phyloP scores from a whole-genome alignment of 352 stramenopile genomes.

The Phytophthora aleatoria region DNA sequence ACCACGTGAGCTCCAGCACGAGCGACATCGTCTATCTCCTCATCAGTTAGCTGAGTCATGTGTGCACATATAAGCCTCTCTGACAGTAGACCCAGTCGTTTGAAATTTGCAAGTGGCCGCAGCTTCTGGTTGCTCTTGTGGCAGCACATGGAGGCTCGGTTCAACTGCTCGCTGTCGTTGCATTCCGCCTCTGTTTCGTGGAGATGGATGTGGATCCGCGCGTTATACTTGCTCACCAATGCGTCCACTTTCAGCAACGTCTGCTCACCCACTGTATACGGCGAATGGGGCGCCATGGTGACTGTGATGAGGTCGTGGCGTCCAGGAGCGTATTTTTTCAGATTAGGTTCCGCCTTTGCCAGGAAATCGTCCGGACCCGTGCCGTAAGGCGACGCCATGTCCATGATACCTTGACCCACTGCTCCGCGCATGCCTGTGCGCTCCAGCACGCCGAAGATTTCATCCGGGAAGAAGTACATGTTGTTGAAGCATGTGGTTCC shows the following conservation, averaged over 20 bases:
- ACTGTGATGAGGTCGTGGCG: slow-evolving; percentile 62
- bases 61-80: slow-evolving; percentile 70
- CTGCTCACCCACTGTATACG: slow-evolving; percentile 82
- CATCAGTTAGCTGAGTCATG: slow-evolving; percentile 86
- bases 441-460: slow-evolving; percentile 58
- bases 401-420: slow-evolving; percentile 70
- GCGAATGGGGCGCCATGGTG: slow-evolving; percentile 78
- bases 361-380: slow-evolving; percentile 71
- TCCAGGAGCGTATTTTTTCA: slow-evolving; percentile 60
- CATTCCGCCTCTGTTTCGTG: slow-evolving; percentile 88
- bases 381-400: slow-evolving; percentile 76
- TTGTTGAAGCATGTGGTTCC: slow-evolving; percentile 92
- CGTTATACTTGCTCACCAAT: slow-evolving; percentile 52
- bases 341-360: slow-evolving; percentile 61
- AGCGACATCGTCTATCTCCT: slow-evolving; percentile 77
- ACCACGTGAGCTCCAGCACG: slow-evolving; percentile 63
- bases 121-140: slow-evolving; percentile 79
- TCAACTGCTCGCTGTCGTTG: slow-evolving; percentile 70
- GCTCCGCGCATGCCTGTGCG: slow-evolving; percentile 69
- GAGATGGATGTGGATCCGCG: slow-evolving; percentile 87
- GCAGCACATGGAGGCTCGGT: slow-evolving; percentile 73
- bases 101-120: slow-evolving; percentile 80
- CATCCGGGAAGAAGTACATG: slow-evolving; percentile 90
- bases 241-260: slow-evolving; percentile 50
- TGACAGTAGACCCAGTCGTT: slow-evolving; percentile 75